Evolutionary conservation across 2,329 filamentous ascomycete species (phyloP).

Genomic region (Diaporthe humulicola): DNA sequence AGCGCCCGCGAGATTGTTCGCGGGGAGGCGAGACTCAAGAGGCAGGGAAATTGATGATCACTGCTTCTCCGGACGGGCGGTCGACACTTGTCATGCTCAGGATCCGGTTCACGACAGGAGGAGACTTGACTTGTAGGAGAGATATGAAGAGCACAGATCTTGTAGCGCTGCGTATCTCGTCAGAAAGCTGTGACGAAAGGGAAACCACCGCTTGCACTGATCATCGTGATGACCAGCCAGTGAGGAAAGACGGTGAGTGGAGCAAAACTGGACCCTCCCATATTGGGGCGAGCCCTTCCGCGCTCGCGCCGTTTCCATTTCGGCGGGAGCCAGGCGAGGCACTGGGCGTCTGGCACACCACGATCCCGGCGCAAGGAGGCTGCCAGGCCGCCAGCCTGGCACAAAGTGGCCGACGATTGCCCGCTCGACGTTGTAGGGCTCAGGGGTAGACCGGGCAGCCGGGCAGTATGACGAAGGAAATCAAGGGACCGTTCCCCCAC

Average conservation of each 20-base stretch:
- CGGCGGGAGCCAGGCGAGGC: constrained; percentile 31
- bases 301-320: constrained; percentile 32
- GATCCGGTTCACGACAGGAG: neutral
- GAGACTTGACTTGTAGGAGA: neutral
- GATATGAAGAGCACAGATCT: constrained; percentile 3
- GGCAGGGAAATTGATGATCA: constrained; percentile 29
- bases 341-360: constrained; percentile 20
- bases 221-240: constrained; percentile 34
- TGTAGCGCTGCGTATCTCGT: constrained; percentile 13
- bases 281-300: constrained; percentile 24
- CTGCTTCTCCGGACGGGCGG: constrained; percentile 6
- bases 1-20: constrained; percentile 31
- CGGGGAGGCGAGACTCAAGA: constrained; percentile 14
- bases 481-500: constrained; percentile 31
- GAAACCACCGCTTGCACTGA: constrained; percentile 32
- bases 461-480: constrained; percentile 32
- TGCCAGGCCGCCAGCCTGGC: constrained; percentile 20
- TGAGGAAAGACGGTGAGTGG: constrained; percentile 38
- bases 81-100: constrained; percentile 8
- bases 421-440: constrained; percentile 35
- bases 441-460: constrained; percentile 33
- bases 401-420: constrained; percentile 34
- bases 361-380: constrained; percentile 31
- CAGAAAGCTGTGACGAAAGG: constrained; percentile 26
- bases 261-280: constrained; percentile 34